Evolutionary conservation across 2,329 filamentous ascomycete species (phyloP).

Genomic region (Trichoderma arundinaceum): DNA sequence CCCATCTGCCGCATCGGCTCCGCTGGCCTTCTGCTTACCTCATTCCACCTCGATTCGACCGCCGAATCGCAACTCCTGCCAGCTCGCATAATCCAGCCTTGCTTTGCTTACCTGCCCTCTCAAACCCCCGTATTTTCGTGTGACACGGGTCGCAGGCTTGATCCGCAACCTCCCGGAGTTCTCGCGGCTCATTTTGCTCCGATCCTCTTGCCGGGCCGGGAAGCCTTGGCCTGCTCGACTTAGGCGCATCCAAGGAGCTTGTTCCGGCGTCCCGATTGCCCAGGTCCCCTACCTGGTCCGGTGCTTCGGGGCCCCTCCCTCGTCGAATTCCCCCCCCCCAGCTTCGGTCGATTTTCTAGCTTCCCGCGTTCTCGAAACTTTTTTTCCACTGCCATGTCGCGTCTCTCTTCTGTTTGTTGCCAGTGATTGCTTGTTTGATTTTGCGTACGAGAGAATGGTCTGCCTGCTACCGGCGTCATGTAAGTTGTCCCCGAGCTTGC

Average conservation of each 20-base stretch:
- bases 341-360: conserved; percentile 9
- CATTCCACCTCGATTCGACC: conserved; percentile 7
- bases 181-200: conserved; percentile 8
- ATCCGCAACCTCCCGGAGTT: conserved; percentile 25
- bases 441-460: conserved; percentile 30
- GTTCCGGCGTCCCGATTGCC: conserved; percentile 24
- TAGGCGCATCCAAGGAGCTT: conserved; percentile 11
- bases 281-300: conserved; percentile 21
- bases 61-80: not conserved
- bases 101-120: not conserved
- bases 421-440: conserved; percentile 18
- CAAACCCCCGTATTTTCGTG: conserved; percentile 21
- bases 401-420: conserved; percentile 2
- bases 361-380: conserved; percentile 1
- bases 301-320: conserved; percentile 24
- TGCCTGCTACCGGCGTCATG: conserved; percentile 27
- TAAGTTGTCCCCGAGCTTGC: conserved; percentile 21
- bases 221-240: conserved; percentile 7
- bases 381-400: conserved; percentile 29
- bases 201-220: conserved; percentile 22
- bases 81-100: not conserved
- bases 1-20: conserved; percentile 27
- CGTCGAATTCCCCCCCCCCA: conserved; percentile 14
- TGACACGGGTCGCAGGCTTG: conserved; percentile 20
- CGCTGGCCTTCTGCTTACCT: conserved; percentile 14